Base-by-base conservation (phyloP, 2,329 filamentous ascomycete species). In the Metarhizium album region DNA sequence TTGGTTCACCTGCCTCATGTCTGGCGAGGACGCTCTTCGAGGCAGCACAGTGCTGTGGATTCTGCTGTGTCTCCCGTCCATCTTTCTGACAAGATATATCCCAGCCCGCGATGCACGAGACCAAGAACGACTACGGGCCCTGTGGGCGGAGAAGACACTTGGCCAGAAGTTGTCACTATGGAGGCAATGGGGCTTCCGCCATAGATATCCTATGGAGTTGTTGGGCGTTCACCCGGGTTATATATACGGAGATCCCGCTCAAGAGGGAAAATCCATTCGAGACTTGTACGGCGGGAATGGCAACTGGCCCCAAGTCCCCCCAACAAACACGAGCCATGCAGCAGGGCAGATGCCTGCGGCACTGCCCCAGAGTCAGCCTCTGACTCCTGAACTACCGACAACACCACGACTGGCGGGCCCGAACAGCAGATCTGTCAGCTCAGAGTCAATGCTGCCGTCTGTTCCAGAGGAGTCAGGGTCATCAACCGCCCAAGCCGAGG, bases 1-100 rank as follows among this genome's bases (percentile, higher is more conserved):
- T 45, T 66, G 64, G 64, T 65, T 63, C 54, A 55, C 57, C n/a
- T 53, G 60, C 20, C 49, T 65, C 47, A 66, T 66, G 62, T 52
- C 55, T 4, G 64, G 64, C 27, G 58, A 59, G 52, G 47, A 48
- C 43, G 53, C 63, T 7, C 54, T 65, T 14, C 57, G 62, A 16
- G 55, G 64, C 16, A 62, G 62, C 22, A 65, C 64, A 22, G 29
- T 63, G 22, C 59, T 50, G 53, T 67, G 64, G 63, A 60, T 61
- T 27, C 23, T 59, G 35, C 50, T 52, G n/a, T 52, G 46, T 23
- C 35, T 45, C 3, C 50, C 50, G 13, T 35, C 45, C 24, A 37
- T 57, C 20, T 56, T 54, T 42, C 52, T 58, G 42, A 56, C 51
- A 4, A 49, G 57, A 18, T 47, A 47, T 23, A 49, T 47, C 7